Base-by-base conservation (phyloP, 352 stramenopile species). In the Phytophthora pisi region DNA sequence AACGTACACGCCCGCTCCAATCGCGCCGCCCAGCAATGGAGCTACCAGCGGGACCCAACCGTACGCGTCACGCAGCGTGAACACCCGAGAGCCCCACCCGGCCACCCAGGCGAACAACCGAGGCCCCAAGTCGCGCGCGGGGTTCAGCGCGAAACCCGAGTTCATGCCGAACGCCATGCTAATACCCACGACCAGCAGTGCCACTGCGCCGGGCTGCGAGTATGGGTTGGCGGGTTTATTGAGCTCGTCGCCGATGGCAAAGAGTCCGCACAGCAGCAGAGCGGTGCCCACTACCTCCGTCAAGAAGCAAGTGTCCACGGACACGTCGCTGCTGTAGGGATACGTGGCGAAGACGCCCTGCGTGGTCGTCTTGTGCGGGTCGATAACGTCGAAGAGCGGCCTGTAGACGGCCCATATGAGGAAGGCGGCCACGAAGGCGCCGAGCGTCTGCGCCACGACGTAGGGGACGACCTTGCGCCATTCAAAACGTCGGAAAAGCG, bases 101-200 rank as follows among this genome's bases (percentile, higher is more conserved):
- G 75, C 77, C n/a, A 67, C 54, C 1, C 62, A 31, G 23, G 75
- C 63, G 28, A 86, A 78, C 3, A 85, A 16, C 3, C 77, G 70
- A 26, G 71, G 71, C 18, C 67, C 73, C 30, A 85, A 79, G 64
- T 85, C 77, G n/a, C 72, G 67, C 4, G 77, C 77, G 4, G 77
- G 81, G 68, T 89, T 89, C 34, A 89, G 59, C 0, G 81, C 81
- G 59, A 82, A 89, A 43, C 81, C 77, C 2, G 81, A 82, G 66
- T 87, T 90, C 56, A 79, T 78, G 46, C 81, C 79, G 53, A 90
- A 88, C n/a, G 75, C 72, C 73, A 88, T 90, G 26, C 81, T 75
- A 23, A 90, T 78, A 0, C 56, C 79, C 11, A 80, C 64, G 30
- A 90, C 70, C 28, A 90, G 59, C 24, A 86, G 28, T 18, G 76